phyloP scores from a whole-genome alignment of 2,329 filamentous ascomycete species.

The Drechmeria coniospora region DNA sequence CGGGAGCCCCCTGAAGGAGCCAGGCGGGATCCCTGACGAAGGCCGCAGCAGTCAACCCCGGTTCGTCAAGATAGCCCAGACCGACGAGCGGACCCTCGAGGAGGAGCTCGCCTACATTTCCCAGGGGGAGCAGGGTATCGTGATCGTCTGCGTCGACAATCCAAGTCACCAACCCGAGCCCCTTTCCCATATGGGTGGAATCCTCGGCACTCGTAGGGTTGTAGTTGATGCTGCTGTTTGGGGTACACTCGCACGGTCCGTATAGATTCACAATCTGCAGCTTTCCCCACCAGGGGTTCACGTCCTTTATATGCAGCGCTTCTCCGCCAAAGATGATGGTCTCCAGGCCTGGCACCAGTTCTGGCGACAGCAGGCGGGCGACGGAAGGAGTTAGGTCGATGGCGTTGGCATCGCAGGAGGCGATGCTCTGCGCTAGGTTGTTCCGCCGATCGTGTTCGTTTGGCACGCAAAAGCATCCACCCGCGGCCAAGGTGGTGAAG shows the following conservation, averaged over 20 bases:
- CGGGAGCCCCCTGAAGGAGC: conserved; percentile 9
- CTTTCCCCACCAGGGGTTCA: not conserved
- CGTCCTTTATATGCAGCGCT: conserved; percentile 16
- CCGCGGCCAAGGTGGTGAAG: conserved; percentile 15
- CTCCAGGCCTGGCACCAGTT: conserved; percentile 23
- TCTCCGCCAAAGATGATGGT: conserved; percentile 24
- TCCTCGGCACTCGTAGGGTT: not conserved
- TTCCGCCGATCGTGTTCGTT: conserved; percentile 35
- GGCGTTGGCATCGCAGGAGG: conserved; percentile 24
- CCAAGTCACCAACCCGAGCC: conserved; percentile 9
- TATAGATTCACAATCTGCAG: conserved; percentile 5
- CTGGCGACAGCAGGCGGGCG: conserved; percentile 23
- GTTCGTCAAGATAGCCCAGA: conserved; percentile 30
- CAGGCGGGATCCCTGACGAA: conserved; percentile 30
- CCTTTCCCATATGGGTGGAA: not conserved
- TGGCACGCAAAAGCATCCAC: conserved; percentile 34
- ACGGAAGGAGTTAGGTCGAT: conserved; percentile 31
- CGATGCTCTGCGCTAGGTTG: conserved; percentile 24
- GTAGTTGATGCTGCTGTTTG: conserved; percentile 3
- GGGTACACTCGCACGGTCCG: conserved; percentile 8
- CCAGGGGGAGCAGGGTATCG: conserved; percentile 11
- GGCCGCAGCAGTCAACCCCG: conserved; percentile 24
- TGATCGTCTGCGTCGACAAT: conserved; percentile 13
- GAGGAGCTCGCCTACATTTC: conserved; percentile 16
- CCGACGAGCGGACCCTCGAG: conserved; percentile 29